A percentile compares a stretch with the other conserved stretches of the same genome.
Conservation (phyloP, 495 filamentous ascomycete species). For the Daldinia loculata region DNA sequence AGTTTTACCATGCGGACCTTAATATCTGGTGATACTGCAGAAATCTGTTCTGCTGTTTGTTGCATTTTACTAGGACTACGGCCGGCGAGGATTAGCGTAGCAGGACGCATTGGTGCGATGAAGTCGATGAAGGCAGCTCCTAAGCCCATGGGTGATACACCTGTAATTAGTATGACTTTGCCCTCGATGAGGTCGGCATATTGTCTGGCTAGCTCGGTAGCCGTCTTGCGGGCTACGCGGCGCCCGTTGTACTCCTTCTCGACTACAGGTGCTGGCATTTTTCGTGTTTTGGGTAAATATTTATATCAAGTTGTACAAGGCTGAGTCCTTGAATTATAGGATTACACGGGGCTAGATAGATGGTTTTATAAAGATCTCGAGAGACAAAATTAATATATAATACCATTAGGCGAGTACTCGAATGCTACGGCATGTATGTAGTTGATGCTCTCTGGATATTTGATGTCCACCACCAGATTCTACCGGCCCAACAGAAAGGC, state of each 20-base stretch:
- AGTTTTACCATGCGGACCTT: slow-evolving; percentile 11
- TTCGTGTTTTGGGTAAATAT: background rate
- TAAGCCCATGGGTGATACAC: slow-evolving; percentile 47
- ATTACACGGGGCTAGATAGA: background rate
- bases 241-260: background rate
- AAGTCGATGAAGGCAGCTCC: slow-evolving; percentile 46
- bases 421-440: background rate
- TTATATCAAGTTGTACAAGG: no score
- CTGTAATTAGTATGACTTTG: slow-evolving; percentile 51
- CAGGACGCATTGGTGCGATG: slow-evolving; percentile 41
- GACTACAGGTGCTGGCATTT: background rate
- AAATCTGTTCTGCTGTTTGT: slow-evolving; percentile 30
- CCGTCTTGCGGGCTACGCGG: slow-evolving; percentile 7
- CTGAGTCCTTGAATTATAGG: background rate
- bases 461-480: background rate
- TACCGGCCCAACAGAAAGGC: background rate
- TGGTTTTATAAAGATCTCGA: background rate
- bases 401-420: background rate
- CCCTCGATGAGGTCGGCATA: slow-evolving; percentile 28
- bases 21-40: background rate
- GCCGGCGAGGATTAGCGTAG: slow-evolving; percentile 39
- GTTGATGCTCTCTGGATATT: background rate
- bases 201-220: slow-evolving; percentile 11
- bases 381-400: background rate
- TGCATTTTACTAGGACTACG: slow-evolving; percentile 35